A percentile compares a stretch with the other conserved stretches of the same genome.
Evolutionary conservation across 495 filamentous ascomycete species (phyloP).

Genomic region (Collariella sp.): DNA sequence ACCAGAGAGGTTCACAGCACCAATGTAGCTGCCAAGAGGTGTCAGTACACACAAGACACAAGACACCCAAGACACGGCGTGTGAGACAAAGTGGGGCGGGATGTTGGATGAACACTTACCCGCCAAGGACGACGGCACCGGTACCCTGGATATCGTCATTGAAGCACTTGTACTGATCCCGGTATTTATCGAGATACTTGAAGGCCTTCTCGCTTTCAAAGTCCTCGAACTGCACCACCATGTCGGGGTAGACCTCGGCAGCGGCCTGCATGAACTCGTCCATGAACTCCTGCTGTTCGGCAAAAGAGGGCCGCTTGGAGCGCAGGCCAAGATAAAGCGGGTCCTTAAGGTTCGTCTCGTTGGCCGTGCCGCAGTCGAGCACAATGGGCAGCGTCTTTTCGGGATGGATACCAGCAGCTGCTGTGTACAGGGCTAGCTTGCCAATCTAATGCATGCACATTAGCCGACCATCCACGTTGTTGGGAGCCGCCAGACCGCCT

Average conservation of each 20-base stretch:
- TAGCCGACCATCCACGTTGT: slow-evolving; percentile 7
- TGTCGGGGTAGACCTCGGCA: slow-evolving; percentile 78
- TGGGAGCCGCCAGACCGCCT: slow-evolving; percentile 15
- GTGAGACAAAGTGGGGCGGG: background rate
- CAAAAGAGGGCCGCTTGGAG: slow-evolving; percentile 65
- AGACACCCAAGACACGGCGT: too few relatives aligned
- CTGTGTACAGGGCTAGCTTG: slow-evolving; percentile 87
- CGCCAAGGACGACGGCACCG: slow-evolving; percentile 86
- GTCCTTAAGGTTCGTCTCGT: slow-evolving; percentile 79
- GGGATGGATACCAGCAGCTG: slow-evolving; percentile 93
- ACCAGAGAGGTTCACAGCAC: slow-evolving; percentile 80
- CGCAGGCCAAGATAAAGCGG: slow-evolving; percentile 90
- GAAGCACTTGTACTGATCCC: slow-evolving; percentile 83
- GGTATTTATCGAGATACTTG: slow-evolving; percentile 83
- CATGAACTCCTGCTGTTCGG: slow-evolving; percentile 87
- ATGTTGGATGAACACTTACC: slow-evolving; percentile 38
- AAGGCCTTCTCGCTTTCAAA: slow-evolving; percentile 93
- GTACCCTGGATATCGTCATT: slow-evolving; percentile 99
- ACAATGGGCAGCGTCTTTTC: slow-evolving; percentile 86
- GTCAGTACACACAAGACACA: too few relatives aligned
- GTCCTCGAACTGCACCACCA: slow-evolving; percentile 97
- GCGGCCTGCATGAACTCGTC: slow-evolving; percentile 95
- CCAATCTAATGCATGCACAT: slow-evolving; percentile 47
- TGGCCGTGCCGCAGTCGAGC: slow-evolving; percentile 84
- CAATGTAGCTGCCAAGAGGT: slow-evolving; percentile 56